These are phyloP conservation scores for Tylopilus sp. DNA, from an alignment of 768 basidiomycete species.

Conservation along the genomic window DNA sequence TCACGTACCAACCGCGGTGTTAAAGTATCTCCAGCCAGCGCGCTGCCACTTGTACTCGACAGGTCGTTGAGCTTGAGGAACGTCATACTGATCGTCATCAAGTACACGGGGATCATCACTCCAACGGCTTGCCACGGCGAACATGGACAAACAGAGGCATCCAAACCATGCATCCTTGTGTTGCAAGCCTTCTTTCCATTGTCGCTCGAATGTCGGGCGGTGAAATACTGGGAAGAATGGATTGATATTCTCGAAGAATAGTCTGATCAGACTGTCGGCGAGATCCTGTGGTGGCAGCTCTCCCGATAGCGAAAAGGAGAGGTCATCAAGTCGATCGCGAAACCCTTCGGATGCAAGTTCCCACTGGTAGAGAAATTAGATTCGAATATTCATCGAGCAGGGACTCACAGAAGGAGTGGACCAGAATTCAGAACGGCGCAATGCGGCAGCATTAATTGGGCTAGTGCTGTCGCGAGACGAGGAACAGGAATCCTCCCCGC, in stretches of 20 bases:
- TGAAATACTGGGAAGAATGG: conserved; percentile 65
- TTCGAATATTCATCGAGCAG: not conserved
- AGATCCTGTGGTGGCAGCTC: conserved; percentile 66
- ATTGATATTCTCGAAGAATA: conserved; percentile 67
- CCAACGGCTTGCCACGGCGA: conserved; percentile 70
- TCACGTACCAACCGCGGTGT: conserved; percentile 47
- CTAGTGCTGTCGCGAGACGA: conserved; percentile 20
- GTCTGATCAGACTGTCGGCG: conserved; percentile 51
- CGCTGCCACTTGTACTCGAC: conserved; percentile 43
- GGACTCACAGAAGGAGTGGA: conserved; percentile 48
- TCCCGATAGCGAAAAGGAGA: conserved; percentile 36
- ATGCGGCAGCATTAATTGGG: conserved; percentile 20
- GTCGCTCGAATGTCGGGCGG: conserved; percentile 61
- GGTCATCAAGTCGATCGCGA: conserved; percentile 22
- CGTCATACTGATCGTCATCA: conserved; percentile 27
- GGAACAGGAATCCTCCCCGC: conserved; percentile 13
- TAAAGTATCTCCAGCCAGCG: conserved; percentile 62
- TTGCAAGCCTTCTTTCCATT: conserved; percentile 54
- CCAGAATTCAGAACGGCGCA: conserved; percentile 53
- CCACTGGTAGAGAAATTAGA: conserved; percentile 41
- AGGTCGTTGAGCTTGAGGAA: conserved; percentile 18
- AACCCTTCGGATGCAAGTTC: conserved; percentile 53
- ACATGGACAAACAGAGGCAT: conserved; percentile 56
- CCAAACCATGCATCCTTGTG: conserved; percentile 57
- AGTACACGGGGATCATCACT: conserved; percentile 59